Percentiles rank a stretch among this genome's conserved stretches.
phyloP scores from a whole-genome alignment of 2,329 filamentous ascomycete genomes.

The Fusarium verticillioides region DNA sequence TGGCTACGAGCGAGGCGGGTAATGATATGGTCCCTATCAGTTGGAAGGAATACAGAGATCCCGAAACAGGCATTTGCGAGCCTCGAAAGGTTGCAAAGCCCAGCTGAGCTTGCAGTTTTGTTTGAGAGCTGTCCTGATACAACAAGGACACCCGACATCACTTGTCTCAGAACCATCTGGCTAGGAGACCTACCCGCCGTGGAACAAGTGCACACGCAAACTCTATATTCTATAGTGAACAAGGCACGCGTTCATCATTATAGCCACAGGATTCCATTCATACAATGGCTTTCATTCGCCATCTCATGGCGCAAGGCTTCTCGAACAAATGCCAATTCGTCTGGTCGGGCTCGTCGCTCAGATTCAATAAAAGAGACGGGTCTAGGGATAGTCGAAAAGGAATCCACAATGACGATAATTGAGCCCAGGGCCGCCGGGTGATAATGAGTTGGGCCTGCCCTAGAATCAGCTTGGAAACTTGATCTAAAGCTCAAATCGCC shows the following conservation, averaged over 20 bases:
- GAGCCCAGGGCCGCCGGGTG: neutral
- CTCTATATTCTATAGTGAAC: neutral
- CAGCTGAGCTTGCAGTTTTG: slow-evolving; percentile 64
- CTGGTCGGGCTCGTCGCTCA: slow-evolving; percentile 4
- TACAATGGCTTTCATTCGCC: neutral
- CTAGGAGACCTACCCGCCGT: neutral
- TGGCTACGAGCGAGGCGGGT: slow-evolving; percentile 88
- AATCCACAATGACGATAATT: slow-evolving; percentile 1
- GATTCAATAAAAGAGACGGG: slow-evolving; percentile 4
- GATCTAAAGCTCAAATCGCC: neutral
- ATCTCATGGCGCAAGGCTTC: slow-evolving; percentile 24
- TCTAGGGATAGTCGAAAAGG: slow-evolving; percentile 5
- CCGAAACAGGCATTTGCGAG: slow-evolving; percentile 80
- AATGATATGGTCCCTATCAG: slow-evolving; percentile 93
- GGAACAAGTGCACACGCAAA: neutral
- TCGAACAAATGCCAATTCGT: slow-evolving; percentile 1
- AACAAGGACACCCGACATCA: slow-evolving; percentile 11
- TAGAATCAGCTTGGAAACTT: slow-evolving; percentile 2
- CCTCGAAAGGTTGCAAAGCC: slow-evolving; percentile 94
- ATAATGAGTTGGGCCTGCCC: neutral
- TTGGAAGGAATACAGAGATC: slow-evolving; percentile 95
- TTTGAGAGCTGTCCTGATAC: slow-evolving; percentile 31
- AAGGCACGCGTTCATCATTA: neutral
- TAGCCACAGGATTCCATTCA: slow-evolving; percentile 15
- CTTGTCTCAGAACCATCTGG: slow-evolving; percentile 29